Evolutionary conservation across 208 protist species (phyloP).

Genomic region (Acanthamoeba culbertsoni): DNA sequence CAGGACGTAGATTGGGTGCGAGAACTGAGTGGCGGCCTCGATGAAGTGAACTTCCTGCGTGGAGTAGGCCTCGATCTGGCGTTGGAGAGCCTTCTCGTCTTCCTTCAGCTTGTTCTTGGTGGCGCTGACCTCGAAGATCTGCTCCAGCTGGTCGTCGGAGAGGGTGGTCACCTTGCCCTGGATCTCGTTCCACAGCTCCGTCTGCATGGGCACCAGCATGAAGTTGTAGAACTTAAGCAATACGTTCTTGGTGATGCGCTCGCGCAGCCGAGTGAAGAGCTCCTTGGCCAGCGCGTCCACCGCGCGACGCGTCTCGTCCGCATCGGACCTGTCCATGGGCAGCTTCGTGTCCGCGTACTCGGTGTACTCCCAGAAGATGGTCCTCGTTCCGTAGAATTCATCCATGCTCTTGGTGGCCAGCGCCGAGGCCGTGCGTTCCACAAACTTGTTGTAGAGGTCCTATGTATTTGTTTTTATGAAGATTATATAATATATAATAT

Average conservation of each 20-base stretch:
- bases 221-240: conserved; percentile 80
- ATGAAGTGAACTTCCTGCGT: neutral
- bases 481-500: neutral
- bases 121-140: conserved; percentile 75
- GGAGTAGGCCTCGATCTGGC: neutral
- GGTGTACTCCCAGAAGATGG: conserved; percentile 74
- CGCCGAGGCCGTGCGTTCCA: neutral
- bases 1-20: neutral
- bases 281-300: conserved; percentile 70
- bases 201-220: conserved; percentile 81
- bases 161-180: conserved; percentile 70
- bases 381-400: conserved; percentile 76
- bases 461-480: conserved; percentile 40
- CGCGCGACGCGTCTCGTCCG: conserved; percentile 64
- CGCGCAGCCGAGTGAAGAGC: conserved; percentile 67
- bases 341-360: conserved; percentile 63
- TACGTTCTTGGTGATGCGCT: conserved; percentile 76
- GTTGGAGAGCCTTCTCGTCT: neutral
- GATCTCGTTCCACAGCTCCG: conserved; percentile 70
- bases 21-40: neutral
- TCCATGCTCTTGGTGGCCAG: conserved; percentile 72
- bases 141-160: conserved; percentile 64
- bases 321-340: conserved; percentile 55
- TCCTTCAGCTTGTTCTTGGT: conserved; percentile 51
- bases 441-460: conserved; percentile 50